Conservation (phyloP, 2,329 filamentous ascomycete genomes). For the Sphaerulina populicola region DNA sequence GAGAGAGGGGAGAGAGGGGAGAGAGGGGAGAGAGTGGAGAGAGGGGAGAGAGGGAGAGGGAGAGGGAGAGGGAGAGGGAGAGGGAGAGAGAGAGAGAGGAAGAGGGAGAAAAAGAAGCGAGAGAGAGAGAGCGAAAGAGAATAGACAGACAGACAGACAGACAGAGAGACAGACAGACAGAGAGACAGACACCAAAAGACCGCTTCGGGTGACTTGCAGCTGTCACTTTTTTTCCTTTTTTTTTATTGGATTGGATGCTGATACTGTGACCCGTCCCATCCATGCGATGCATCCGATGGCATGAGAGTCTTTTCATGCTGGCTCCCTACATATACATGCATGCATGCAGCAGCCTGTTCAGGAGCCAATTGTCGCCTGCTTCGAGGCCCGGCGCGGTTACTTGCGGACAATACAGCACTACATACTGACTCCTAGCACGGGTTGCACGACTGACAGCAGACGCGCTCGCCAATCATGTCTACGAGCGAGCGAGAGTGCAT, state of each 20-base stretch:
- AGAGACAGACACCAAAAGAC: too few species aligned
- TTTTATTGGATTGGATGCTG: too few species aligned
- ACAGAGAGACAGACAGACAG: too few species aligned
- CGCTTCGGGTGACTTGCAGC: slow-evolving; percentile 14
- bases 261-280: neutral
- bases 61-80: too few species aligned
- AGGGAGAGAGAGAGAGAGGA: too few species aligned
- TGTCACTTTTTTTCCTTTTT: slow-evolving; percentile 16
- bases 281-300: slow-evolving; percentile 5
- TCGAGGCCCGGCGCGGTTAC: slow-evolving; percentile 2
- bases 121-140: too few species aligned
- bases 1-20: too few species aligned
- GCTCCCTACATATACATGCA: too few species aligned
- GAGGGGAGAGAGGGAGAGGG: too few species aligned
- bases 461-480: slow-evolving; percentile 7
- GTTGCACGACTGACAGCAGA: slow-evolving; percentile 6
- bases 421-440: slow-evolving; percentile 3
- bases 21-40: too few species aligned
- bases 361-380: slow-evolving; percentile 5
- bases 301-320: slow-evolving; percentile 1
- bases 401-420: slow-evolving; percentile 10
- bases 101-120: too few species aligned
- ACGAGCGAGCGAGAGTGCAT: slow-evolving; percentile 6
- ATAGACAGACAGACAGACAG: too few species aligned
- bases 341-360: neutral